Evolutionary conservation across 139 green algal species (phyloP), one percentile per base, ranked within the genome.

Genomic region (Coelastrella sp.): DNA sequence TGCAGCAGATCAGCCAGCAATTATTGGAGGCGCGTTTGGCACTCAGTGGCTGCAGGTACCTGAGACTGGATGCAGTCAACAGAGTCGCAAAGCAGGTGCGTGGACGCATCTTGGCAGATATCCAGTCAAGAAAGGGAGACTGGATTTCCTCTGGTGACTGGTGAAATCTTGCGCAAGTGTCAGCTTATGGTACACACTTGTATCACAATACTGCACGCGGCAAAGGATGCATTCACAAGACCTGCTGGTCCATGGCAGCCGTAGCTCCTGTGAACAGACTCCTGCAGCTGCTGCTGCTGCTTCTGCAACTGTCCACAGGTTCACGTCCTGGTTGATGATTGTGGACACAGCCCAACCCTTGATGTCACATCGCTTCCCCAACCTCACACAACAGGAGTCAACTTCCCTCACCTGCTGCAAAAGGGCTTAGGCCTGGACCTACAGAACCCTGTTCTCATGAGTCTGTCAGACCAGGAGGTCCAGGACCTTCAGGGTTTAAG

Each of bases 41-140:
- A 0, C 84, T 88, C 25, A 49, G 49, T 22, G 84, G 84, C 84
- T 88, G 84, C 68, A 73, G 84, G 27, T 88, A 81, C 84, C 84
- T 88, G 8, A 73, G 84, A 11, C 84, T 88, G 0, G 49, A 80
- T 12, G 84, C 68, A 12, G 61, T 72, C 17, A 59, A 27, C 6
- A 20, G 65, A 25, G 35, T 88, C 6, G 84, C 84, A 8, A 65
- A 80, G 49, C 68, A 81, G 68, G 68, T 76, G 35, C 7, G 68
- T 10, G 10, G 15, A 76, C 7, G 19, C 63, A 24, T 3, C 35
- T 49, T 49, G 1, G 1, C 35, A 49, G 3, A 49, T 3, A 49
- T 49, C 1, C 35, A 5, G 35, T 49, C 35, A 49, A 49, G 35
- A 49, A 49, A 49, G 1, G 1, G 35, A 49, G 35, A 49, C 35